Conservation (phyloP, 768 basidiomycete species). For the Rhizopogon roseolus region DNA sequence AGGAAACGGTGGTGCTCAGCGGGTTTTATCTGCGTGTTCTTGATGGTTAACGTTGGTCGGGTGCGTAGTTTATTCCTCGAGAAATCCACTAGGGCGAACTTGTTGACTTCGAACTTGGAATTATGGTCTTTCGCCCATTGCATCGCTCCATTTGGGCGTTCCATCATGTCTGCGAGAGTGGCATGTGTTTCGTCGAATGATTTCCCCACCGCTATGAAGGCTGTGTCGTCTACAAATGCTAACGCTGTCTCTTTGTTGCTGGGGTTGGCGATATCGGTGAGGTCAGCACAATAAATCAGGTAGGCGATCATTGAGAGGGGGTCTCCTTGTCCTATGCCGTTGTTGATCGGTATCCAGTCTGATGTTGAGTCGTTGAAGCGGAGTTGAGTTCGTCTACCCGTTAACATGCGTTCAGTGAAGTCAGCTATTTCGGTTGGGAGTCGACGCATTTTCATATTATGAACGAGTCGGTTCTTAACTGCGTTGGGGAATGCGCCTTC, state of each 20-base stretch:
- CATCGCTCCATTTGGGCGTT: conserved; percentile 3
- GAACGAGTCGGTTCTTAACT: conserved; percentile 21
- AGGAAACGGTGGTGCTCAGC: background rate
- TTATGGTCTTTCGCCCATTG: background rate
- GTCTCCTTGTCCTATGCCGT: conserved; percentile 26
- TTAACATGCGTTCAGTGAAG: conserved; percentile 27
- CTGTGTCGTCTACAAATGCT: conserved; percentile 24
- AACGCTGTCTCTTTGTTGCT: conserved; percentile 9
- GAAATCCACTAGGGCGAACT: conserved; percentile 7
- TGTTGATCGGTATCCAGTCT: background rate
- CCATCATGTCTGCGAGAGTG: conserved; percentile 21
- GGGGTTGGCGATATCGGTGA: conserved; percentile 12
- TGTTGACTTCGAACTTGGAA: conserved; percentile 8
- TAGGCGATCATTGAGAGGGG: conserved; percentile 21
- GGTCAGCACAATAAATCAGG: conserved; percentile 20
- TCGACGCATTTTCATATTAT: conserved; percentile 27
- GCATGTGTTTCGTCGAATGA: conserved; percentile 15
- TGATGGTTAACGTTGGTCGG: background rate
- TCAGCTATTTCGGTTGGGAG: conserved; percentile 8
- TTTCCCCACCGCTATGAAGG: conserved; percentile 13
- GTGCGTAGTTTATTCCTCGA: background rate
- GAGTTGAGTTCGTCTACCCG: conserved; percentile 1
- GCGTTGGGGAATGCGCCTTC: conserved; percentile 39
- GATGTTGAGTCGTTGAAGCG: conserved; percentile 14
- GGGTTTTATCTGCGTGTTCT: rapidly evolving